Base-by-base conservation (phyloP, 345 rosid genomes). In the Populus tremula region DNA sequence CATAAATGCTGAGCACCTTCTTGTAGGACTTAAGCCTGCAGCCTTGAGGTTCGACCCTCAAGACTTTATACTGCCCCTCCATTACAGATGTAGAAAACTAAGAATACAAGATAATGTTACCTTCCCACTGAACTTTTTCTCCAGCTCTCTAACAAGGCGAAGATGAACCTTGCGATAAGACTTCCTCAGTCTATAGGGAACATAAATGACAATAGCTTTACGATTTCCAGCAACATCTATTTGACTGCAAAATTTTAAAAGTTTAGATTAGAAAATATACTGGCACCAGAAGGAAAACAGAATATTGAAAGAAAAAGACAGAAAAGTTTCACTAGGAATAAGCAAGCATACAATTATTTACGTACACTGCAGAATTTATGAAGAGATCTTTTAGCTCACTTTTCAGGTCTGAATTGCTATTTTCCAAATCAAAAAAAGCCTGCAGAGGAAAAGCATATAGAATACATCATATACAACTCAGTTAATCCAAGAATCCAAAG, bases 71-170 rank as follows among this genome's bases (percentile, higher is more conserved):
- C 8, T 0, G 1, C 29, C 29, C 23, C 29, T 56, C 63, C 25
- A 56, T n/a, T 59, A 59, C 63, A n/a, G 27, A n/a, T 0, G 36
- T 47, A 16, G 17, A 33, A 71, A 13, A 53, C 36, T 4, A 53
- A 18, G 64, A 11, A 8, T 10, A 20, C 17, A 5, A 35, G 38
- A 71, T 31, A 20, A 54, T 6, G 6, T 35, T 77, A 92, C 98
- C 90, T 91, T 94, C 14, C 98, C 98, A 85, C 97, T 91, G 92
- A 94, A 94, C 70, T 94, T 94, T 78, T 94, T 94, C 92, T 94
- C 98, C 69, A 94, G 82, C 89, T 94, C 98, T 74, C 98, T 88
- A 33, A 91, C 97, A 66, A 92, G 93, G 63, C 98, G 91, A 1
- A 87, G 72, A 82, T 94, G 98, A 79, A 92, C 84, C 92, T 94